Conservation (phyloP, 192 early-diverging fungal genomes). For the Geranomyces variabilis region DNA sequence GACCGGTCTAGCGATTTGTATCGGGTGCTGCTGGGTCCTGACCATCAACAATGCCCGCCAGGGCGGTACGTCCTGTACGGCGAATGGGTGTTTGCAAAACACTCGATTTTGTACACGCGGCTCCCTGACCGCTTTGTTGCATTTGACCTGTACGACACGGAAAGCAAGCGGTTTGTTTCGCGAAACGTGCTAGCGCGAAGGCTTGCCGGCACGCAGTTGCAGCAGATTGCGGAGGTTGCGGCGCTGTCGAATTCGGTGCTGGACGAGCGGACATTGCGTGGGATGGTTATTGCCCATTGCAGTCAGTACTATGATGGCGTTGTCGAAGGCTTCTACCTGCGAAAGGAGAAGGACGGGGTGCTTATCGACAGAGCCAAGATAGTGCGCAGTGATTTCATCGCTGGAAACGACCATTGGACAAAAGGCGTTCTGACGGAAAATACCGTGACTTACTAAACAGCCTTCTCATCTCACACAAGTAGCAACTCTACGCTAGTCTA, state of each 20-base stretch:
- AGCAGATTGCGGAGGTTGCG: background rate
- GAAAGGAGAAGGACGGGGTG: conserved; percentile 1
- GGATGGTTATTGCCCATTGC: background rate
- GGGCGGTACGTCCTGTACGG: conserved; percentile 46
- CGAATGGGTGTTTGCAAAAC: conserved; percentile 50
- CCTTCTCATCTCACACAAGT: too few relatives aligned
- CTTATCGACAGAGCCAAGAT: conserved; percentile 45
- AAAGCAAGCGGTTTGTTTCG: conserved; percentile 25
- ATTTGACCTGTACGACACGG: conserved; percentile 48
- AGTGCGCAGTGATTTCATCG: conserved; percentile 49
- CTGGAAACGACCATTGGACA: conserved; percentile 54
- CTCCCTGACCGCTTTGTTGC: conserved; percentile 43
- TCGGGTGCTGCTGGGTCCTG: conserved; percentile 22
- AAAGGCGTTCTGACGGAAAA: too few relatives aligned
- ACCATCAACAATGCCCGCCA: background rate
- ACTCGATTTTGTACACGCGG: conserved; percentile 41
- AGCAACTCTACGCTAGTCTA: too few relatives aligned
- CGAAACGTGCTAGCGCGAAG: background rate
- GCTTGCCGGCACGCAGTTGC: background rate
- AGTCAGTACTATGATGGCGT: background rate
- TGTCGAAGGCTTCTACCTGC: conserved; percentile 11
- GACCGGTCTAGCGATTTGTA: conserved; percentile 28
- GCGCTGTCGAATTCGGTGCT: background rate
- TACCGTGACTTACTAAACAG: too few relatives aligned
- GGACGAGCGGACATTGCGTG: background rate